Base-by-base conservation (phyloP, 139 green algal genomes). In the Gonium pectorale region DNA sequence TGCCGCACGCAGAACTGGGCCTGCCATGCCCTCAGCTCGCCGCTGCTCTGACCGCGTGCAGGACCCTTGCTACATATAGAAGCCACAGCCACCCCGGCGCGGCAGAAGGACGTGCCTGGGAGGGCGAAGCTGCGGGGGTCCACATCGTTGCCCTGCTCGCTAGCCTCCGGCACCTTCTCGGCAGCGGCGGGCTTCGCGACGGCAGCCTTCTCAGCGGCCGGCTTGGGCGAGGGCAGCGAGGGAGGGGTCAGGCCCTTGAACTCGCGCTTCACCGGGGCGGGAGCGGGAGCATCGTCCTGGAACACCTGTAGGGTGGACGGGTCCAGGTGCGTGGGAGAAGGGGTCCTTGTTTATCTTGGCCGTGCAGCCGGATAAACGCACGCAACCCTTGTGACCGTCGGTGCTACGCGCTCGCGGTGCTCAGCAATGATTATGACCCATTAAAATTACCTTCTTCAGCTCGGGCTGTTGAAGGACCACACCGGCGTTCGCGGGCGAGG, bases 111-210 rank as follows among this genome's bases (percentile, higher is more conserved):
- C 77, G 43, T 70, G 38, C 77, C 77, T 49, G 77, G 77, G 21
- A 83, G 77, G 21, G 77, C 77, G n/a, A 83, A 40, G 62, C 43
- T 64, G 77, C 77, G 77, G 33, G 77, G 77, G 77, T 83, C 77
- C 77, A 83, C 62, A 41, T 41, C 41, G 7, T 2, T 44, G 77
- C 77, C 62, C 5, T 24, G 11, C 43, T 49, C n/a, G 4, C 27
- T 27, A 1, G 19, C 77, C 44, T 29, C 77, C 44, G 15, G n/a
- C 77, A 74, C 64, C 77, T 83, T 70, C 33, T 15, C 46, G 8
- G 43, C 70, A 46, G 46, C 46, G 40, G 46, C 70, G 59, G 59
- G 35, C 77, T 83, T 83, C 8, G 74, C n/a, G n/a, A n/a, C n/a
- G n/a, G n/a, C 40, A 51, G 74, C 73, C 27, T n/a, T n/a, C n/a